Evolutionary conservation across 108 stramenopile genomes (phyloP).

Genomic region (Fragilariopsis cylindrus): DNA sequence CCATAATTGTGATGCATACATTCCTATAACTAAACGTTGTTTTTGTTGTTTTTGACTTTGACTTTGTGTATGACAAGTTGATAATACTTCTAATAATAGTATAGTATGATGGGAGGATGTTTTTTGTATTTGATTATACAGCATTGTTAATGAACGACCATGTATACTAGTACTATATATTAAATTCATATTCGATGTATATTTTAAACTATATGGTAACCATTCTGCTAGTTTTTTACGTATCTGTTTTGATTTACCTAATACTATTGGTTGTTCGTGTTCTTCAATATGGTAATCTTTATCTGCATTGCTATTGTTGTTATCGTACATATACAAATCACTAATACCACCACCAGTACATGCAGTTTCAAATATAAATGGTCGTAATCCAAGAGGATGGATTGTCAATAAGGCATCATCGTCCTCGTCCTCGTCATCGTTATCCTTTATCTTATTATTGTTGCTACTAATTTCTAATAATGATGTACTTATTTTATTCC

Average conservation of each 20-base stretch:
- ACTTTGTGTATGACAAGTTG: conserved; percentile 1
- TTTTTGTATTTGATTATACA: conserved; percentile 49
- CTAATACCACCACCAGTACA: no score
- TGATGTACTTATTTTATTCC: neutral
- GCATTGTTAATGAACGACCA: conserved; percentile 67
- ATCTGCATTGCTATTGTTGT: neutral
- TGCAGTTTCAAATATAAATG: neutral
- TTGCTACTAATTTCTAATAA: neutral
- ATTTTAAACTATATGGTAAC: conserved; percentile 61
- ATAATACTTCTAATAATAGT: conserved; percentile 58
- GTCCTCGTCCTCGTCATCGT: neutral
- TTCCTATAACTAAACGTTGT: conserved; percentile 44
- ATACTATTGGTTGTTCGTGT: conserved; percentile 1
- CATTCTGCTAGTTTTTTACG: conserved; percentile 67
- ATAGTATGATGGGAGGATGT: conserved; percentile 63
- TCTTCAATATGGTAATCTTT: neutral
- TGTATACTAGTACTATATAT: conserved; percentile 76
- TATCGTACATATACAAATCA: neutral
- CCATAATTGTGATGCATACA: conserved; percentile 85
- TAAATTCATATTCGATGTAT: conserved; percentile 65
- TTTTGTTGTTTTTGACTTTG: neutral
- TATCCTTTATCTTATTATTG: neutral
- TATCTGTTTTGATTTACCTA: conserved; percentile 50
- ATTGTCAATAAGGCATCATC: neutral
- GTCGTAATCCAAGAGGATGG: neutral